Conservation (phyloP, 805 yeast genomes). For the Suhomyces faveliae region DNA sequence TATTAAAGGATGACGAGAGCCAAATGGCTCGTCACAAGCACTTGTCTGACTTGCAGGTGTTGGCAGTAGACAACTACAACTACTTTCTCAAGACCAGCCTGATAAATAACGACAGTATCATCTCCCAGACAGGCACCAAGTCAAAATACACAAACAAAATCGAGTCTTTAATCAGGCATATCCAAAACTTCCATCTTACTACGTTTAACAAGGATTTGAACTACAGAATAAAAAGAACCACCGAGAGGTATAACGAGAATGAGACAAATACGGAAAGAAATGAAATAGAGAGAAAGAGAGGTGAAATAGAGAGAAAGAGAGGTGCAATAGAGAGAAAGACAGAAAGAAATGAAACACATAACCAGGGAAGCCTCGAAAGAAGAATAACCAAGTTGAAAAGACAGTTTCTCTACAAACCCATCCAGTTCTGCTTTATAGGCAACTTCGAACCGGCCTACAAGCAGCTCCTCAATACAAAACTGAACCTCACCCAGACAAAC, state of each 20-base stretch:
- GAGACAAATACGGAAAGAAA: too few species aligned
- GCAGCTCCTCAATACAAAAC: slow-evolving; percentile 10
- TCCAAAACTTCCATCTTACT: slow-evolving; percentile 14
- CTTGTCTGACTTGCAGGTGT: slow-evolving; percentile 13
- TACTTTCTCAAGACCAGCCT: slow-evolving; percentile 15
- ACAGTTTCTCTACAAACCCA: slow-evolving; percentile 20
- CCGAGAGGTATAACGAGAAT: background rate
- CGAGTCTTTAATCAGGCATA: slow-evolving; percentile 9
- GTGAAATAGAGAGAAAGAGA: background rate
- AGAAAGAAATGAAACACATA: background rate
- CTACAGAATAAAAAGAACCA: slow-evolving; percentile 5
- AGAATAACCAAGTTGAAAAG: slow-evolving; percentile 15
- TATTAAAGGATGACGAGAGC: slow-evolving; percentile 7
- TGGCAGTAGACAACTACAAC: slow-evolving; percentile 26
- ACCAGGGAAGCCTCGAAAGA: slow-evolving; percentile 4
- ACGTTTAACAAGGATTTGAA: slow-evolving; percentile 7
- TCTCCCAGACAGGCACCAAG: slow-evolving; percentile 13
- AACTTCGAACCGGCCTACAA: slow-evolving; percentile 16
- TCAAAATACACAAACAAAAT: slow-evolving; percentile 14
- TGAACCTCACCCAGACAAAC: background rate
- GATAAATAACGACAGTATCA: slow-evolving; percentile 6
- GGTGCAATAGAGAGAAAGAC: background rate
- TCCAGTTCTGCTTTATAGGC: slow-evolving; percentile 24
- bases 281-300: background rate
- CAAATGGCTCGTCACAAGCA: background rate